Evolutionary conservation across 352 stramenopile species (phyloP).

Genomic region (Thalassiosira mediterranea): DNA sequence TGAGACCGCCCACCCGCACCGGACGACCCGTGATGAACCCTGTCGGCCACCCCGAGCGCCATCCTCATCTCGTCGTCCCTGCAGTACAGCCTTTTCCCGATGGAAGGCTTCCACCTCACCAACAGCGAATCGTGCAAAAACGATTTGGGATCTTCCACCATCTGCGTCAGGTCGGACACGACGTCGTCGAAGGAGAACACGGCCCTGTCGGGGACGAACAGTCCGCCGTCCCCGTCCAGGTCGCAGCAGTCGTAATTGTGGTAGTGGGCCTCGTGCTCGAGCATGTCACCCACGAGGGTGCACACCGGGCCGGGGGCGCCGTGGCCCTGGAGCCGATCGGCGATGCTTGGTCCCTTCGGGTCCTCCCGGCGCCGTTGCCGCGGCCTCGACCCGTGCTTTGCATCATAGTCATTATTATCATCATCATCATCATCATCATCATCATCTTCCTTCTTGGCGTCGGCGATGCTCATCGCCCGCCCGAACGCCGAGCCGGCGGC

Average conservation of each 20-base stretch:
- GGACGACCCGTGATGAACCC: too few species aligned
- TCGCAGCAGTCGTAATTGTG: too few species aligned
- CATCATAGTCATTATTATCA: background rate
- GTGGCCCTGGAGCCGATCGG: background rate
- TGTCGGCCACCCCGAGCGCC: background rate
- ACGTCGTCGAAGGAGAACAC: slow-evolving; percentile 9
- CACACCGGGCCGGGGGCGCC: slow-evolving; percentile 11
- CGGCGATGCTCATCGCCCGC: too few species aligned
- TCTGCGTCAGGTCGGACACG: slow-evolving; percentile 16
- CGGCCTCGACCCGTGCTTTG: too few species aligned
- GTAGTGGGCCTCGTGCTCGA: slow-evolving; percentile 17
- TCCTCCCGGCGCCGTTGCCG: background rate
- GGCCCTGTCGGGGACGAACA: slow-evolving; percentile 3
- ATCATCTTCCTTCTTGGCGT: background rate
- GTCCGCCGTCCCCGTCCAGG: too few species aligned
- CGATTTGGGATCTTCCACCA: slow-evolving; percentile 11
- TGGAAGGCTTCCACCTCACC: slow-evolving; percentile 7
- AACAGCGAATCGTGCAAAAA: slow-evolving; percentile 25
- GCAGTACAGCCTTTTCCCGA: slow-evolving; percentile 21
- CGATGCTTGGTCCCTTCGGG: too few species aligned
- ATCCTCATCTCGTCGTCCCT: slow-evolving; percentile 12
- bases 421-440: background rate
- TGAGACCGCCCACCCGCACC: background rate
- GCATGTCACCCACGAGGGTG: slow-evolving; percentile 22
- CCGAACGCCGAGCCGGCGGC: too few species aligned